These are phyloP conservation scores for Colletotrichum sp. DNA, from an alignment of 2,329 filamentous ascomycete species.

Conservation along the genomic window DNA sequence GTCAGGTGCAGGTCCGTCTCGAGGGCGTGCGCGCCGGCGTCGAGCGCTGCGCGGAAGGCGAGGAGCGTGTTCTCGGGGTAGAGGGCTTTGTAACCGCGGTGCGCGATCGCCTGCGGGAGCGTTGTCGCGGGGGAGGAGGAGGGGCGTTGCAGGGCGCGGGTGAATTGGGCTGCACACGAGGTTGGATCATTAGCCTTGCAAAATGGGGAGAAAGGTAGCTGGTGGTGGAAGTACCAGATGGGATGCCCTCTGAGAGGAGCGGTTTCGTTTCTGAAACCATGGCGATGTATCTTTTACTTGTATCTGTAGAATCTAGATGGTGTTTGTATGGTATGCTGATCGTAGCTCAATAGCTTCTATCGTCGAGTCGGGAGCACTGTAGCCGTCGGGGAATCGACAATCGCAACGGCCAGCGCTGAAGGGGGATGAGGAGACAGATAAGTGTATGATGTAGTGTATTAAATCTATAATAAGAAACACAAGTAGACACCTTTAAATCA, in stretches of 20 bases:
- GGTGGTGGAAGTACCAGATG: neutral
- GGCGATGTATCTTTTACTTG: neutral
- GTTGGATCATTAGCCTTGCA: neutral
- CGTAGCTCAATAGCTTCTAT: neutral
- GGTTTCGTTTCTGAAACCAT: neutral
- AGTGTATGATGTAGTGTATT: neutral
- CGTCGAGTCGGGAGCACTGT: neutral
- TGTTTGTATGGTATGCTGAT: neutral
- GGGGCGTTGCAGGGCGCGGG: constrained; percentile 32
- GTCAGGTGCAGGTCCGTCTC: constrained; percentile 90
- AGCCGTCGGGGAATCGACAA: neutral
- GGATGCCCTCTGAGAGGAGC: neutral
- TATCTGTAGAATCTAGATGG: neutral
- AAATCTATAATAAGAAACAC: neutral
- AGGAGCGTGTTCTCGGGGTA: constrained; percentile 88
- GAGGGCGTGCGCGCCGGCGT: constrained; percentile 77
- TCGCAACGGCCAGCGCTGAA: neutral
- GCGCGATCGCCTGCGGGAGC: constrained; percentile 76
- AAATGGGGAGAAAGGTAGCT: rapidly evolving
- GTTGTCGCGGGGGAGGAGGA: neutral
- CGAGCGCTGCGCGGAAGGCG: constrained; percentile 76
- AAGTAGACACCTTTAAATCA: neutral
- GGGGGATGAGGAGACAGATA: neutral
- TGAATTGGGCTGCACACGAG: constrained; percentile 34
- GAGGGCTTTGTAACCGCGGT: constrained; percentile 78